phyloP scores from a whole-genome alignment of 768 basidiomycete genomes.

The Phylloporus sp. region DNA sequence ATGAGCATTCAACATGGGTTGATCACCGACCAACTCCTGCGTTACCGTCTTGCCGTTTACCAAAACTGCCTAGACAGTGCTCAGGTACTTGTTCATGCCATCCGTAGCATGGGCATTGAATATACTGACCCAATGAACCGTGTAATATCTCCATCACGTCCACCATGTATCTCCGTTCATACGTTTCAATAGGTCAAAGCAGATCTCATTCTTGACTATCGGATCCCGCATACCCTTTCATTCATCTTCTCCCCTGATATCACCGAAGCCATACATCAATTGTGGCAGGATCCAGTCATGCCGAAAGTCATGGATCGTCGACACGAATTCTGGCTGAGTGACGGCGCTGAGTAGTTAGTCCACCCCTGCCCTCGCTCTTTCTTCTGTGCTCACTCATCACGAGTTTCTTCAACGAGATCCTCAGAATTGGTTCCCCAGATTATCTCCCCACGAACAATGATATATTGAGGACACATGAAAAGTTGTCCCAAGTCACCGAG shows the following conservation, averaged over 20 bases:
- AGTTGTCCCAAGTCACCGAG: background rate
- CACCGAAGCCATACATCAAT: background rate
- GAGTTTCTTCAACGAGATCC: constrained; percentile 1
- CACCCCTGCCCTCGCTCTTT: background rate
- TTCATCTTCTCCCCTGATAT: background rate
- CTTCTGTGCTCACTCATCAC: background rate
- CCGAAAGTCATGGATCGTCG: background rate
- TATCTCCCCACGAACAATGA: background rate
- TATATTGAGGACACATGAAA: background rate
- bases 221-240: background rate
- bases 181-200: background rate
- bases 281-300: constrained; percentile 4
- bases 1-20: constrained; percentile 6
- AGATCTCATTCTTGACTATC: background rate
- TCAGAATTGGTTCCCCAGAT: constrained; percentile 1
- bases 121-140: background rate
- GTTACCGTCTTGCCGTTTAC: background rate
- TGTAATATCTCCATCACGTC: background rate
- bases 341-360: constrained; percentile 1
- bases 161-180: background rate
- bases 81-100: background rate
- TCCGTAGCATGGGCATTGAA: background rate
- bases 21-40: background rate
- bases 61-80: background rate
- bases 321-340: background rate